Evolutionary conservation across 2,329 filamentous ascomycete species (phyloP), one percentile per base, ranked within the genome.

Genomic region (Penicillium corylophilum): DNA sequence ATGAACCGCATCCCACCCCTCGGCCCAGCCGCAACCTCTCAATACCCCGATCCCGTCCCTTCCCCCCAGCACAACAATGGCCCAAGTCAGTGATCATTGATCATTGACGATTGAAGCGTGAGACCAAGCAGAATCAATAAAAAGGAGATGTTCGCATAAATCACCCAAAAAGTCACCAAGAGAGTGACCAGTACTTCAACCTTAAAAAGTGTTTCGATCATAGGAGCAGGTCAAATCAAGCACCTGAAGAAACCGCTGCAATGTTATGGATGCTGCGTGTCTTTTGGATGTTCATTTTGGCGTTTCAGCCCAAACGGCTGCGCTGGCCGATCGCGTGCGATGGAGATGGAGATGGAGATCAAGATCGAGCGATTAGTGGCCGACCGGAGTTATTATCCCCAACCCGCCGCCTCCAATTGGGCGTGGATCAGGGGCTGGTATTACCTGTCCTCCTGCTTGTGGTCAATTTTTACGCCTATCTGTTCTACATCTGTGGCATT

Each of bases 1-100:
- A 55, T 70, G 42, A 66, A 66, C 47, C 67, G 65, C 16, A 60
- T 70, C 23, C 67, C 66, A 20, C 61, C 65, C n/a, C 40, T 71
- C 35, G 64, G 62, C n/a, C 62, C 68, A 18, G 61, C 63, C 12
- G 58, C 62, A 15, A 50, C 57, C 33, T 51, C 55, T 3, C 62
- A 63, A 12, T 57, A 63, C 23, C 64, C 55, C n/a, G 64, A 64
- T 40, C 52, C 61, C 7, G 48, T 63, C 10, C 54, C 61, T 33
- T 59, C 58, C 16, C 59, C 62, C 35, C 59, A 56, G 29, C 53
- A 54, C 13, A 42, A 28, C n/a, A 42, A 52, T 33, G 43, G 15
- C 9, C 28, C 46, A 6, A 41, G 49, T 6, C 46, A 56, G 28
- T 59, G 44, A 22, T 24, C 20, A 6, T 9, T 15, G 33, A 15